Evolutionary conservation across 768 basidiomycete species (phyloP), one percentile per base, ranked within the genome.

Genomic region (Gyrodon lividus): DNA sequence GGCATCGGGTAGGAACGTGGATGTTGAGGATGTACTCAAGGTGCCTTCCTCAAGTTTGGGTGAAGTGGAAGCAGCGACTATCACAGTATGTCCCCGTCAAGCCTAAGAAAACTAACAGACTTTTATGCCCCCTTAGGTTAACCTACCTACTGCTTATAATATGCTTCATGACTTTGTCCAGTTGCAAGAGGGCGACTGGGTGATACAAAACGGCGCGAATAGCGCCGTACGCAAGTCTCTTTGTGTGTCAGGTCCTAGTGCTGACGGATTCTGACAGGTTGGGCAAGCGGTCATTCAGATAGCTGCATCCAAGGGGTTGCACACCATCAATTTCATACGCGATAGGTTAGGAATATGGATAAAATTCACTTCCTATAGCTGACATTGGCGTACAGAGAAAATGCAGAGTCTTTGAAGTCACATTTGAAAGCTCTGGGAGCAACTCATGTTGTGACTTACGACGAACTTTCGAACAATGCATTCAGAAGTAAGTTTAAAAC

Each of bases 231-330:
- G 83, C 70, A 14, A 46, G 20, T 47, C 10, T n/a, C 9, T 30
- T 41, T 9, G 30, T 46, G n/a, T 13, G 10, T 43, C 39, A 7
- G 12, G 17, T 35, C 35, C 9, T 14, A 31, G 14, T 30, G 43
- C 24, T 60, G 44, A 56, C 7, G 13, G 31, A 48, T 39, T 48
- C 50, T 39, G 43, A 16, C 49, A 87, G 86, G 86, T 89, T 13
- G 92, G 92, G 12, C 88, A 93, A 73, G 83, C 84, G 0, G 87
- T 92, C 20, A 89, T 93, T 43, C 91, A 93, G 59, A 85, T 95
- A 34, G 89, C 90, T n/a, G 82, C 79, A 26, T 74, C 78, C 14
- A 76, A 74, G 43, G 86, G 87, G 6, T 51, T 90, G 37, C 85
- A 84, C 35, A 93, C 90, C 1, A 79, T 94, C 60, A 94, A 94